Evolutionary conservation across 176 grass and related monocot genomes (phyloP).

Genomic region (Secale cereale): DNA sequence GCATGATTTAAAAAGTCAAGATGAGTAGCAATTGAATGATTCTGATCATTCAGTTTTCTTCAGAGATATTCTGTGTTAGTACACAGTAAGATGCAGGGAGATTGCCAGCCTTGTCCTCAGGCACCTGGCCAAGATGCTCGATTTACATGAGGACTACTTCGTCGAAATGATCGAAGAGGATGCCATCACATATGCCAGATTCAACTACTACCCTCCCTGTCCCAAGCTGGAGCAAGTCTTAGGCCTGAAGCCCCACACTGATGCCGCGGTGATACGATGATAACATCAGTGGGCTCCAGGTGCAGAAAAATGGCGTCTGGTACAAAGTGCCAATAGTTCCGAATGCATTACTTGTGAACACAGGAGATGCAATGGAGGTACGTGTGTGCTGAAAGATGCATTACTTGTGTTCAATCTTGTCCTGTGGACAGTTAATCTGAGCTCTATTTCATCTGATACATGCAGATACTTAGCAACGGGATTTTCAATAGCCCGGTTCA

Average conservation of each 20-base stretch:
- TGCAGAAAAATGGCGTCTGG: constrained; percentile 34
- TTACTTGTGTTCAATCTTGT: background rate
- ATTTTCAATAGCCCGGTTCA: constrained; percentile 52
- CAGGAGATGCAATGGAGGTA: constrained; percentile 57
- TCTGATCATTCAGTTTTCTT: background rate
- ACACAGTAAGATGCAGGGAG: constrained; percentile 26
- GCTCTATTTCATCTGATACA: background rate
- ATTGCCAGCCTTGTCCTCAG: constrained; percentile 12
- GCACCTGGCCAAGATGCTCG: constrained; percentile 15
- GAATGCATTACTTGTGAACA: constrained; percentile 34
- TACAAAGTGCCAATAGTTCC: constrained; percentile 37
- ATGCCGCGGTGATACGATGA: constrained; percentile 42
- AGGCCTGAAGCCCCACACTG: constrained; percentile 52
- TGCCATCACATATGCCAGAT: constrained; percentile 27
- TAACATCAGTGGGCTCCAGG: constrained; percentile 48
- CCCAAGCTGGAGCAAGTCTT: constrained; percentile 40
- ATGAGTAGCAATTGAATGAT: no score
- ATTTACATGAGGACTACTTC: constrained; percentile 26
- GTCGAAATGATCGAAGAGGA: constrained; percentile 16
- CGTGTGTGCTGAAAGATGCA: background rate
- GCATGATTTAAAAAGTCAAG: background rate
- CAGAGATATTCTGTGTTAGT: constrained; percentile 33
- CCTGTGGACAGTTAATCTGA: background rate
- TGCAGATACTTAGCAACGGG: constrained; percentile 53
- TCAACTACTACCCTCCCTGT: constrained; percentile 54